phyloP scores from a whole-genome alignment of 345 rosid species.

The Euphorbia lathyris region DNA sequence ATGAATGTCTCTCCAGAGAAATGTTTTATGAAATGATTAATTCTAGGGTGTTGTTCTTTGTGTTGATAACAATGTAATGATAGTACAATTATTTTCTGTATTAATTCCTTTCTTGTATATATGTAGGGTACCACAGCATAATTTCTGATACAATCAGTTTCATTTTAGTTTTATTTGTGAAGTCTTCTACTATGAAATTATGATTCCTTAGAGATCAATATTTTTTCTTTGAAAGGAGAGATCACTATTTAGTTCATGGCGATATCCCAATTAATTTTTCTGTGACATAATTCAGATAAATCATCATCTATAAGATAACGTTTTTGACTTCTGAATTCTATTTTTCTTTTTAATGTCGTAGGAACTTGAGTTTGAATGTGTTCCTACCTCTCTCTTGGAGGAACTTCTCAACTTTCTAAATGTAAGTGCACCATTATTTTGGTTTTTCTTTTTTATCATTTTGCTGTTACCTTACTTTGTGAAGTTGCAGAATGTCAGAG shows the following conservation, averaged over 20 bases:
- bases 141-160: background rate
- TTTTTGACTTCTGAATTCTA: constrained; percentile 13
- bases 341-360: constrained; percentile 29
- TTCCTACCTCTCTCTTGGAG: constrained; percentile 90
- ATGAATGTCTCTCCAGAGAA: too few relatives aligned
- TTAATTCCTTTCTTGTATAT: background rate
- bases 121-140: background rate
- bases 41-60: too few relatives aligned
- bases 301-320: background rate
- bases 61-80: too few relatives aligned
- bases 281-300: background rate
- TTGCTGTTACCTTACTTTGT: constrained; percentile 30
- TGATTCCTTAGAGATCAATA: background rate
- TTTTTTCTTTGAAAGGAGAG: too few relatives aligned
- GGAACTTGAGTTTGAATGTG: constrained; percentile 91
- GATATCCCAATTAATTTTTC: background rate
- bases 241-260: background rate
- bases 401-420: constrained; percentile 78
- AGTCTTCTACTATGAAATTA: background rate
- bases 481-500: constrained; percentile 73
- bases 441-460: constrained; percentile 3
- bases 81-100: too few relatives aligned
- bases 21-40: too few relatives aligned
- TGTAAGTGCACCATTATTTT: constrained; percentile 37
- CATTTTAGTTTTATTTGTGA: background rate